These are phyloP conservation scores for Lichina pygmaea DNA, from an alignment of 495 filamentous ascomycete species.

Conservation along the genomic window DNA sequence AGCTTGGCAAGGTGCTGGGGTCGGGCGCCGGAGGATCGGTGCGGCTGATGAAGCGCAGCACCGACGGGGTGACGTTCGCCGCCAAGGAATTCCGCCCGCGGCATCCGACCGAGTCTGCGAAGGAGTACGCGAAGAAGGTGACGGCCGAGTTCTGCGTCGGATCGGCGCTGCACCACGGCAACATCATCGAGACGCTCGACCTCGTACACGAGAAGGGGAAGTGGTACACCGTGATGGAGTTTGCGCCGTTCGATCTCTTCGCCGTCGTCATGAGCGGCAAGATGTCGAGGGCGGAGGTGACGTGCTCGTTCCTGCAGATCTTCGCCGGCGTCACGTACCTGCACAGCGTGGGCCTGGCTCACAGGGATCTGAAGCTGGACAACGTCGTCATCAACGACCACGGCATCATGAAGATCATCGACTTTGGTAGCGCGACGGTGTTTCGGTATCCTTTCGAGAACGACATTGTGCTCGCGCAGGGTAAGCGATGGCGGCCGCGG, in stretches of 20 bases:
- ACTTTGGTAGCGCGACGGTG: constrained; percentile 93
- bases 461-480: constrained; percentile 61
- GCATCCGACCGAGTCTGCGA: constrained; percentile 78
- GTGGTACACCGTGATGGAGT: constrained; percentile 99
- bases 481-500: constrained; percentile 16
- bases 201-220: constrained; percentile 84
- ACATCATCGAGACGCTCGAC: constrained; percentile 94
- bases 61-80: constrained; percentile 77
- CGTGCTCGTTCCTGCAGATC: constrained; percentile 82
- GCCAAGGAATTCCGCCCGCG: constrained; percentile 91
- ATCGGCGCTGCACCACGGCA: constrained; percentile 88
- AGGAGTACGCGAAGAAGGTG: constrained; percentile 94
- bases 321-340: constrained; percentile 91
- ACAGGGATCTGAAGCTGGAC: constrained; percentile 90
- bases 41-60: constrained; percentile 72
- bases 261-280: constrained; percentile 98
- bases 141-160: constrained; percentile 99
- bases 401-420: constrained; percentile 99
- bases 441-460: constrained; percentile 95
- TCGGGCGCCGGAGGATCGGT: constrained; percentile 92
- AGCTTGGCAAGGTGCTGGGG: constrained; percentile 76
- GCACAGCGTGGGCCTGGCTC: constrained; percentile 84
- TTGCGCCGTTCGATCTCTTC: constrained; percentile 91
- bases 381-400: constrained; percentile 93
- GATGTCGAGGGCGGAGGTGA: constrained; percentile 79